These are phyloP conservation scores for Saitozyma sp. DNA, from an alignment of 768 basidiomycete species.

Conservation along the genomic window DNA sequence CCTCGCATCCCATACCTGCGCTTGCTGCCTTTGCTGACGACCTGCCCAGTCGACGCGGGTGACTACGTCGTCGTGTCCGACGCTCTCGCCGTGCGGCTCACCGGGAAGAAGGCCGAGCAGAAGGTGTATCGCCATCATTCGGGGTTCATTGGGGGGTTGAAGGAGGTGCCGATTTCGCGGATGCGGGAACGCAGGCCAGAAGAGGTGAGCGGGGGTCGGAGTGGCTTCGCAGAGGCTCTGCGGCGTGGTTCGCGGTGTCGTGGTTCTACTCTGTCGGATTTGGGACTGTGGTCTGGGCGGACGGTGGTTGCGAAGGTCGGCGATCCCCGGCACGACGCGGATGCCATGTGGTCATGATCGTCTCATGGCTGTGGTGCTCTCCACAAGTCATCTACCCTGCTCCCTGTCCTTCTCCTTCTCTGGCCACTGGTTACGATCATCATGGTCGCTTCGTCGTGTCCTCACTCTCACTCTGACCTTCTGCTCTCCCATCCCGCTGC, in stretches of 20 bases:
- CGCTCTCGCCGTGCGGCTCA: slow-evolving; percentile 75
- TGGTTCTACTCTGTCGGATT: background rate
- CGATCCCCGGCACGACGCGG: too few species aligned
- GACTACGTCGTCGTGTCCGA: slow-evolving; percentile 98
- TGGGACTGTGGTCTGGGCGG: background rate
- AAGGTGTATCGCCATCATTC: slow-evolving; percentile 84
- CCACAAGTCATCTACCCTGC: too few species aligned
- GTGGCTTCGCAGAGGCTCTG: slow-evolving; percentile 7
- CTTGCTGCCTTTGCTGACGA: background rate
- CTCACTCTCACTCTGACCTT: too few species aligned
- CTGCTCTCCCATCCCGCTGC: too few species aligned
- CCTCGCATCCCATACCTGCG: background rate
- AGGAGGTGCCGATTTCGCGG: slow-evolving; percentile 79
- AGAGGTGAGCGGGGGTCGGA: slow-evolving; percentile 61
- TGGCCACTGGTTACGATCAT: too few species aligned
- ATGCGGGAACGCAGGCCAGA: slow-evolving; percentile 87
- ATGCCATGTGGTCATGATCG: too few species aligned
- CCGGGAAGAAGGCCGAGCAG: slow-evolving; percentile 85
- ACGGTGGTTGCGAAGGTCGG: too few species aligned
- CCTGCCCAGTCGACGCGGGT: slow-evolving; percentile 78
- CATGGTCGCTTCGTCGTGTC: too few species aligned
- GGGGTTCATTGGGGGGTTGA: slow-evolving; percentile 89
- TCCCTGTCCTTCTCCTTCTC: too few species aligned
- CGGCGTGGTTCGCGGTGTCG: background rate
- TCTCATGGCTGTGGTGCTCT: too few species aligned